Base-by-base conservation (phyloP, 1,284 basidiomycete species). In the Naganishia sp. region DNA sequence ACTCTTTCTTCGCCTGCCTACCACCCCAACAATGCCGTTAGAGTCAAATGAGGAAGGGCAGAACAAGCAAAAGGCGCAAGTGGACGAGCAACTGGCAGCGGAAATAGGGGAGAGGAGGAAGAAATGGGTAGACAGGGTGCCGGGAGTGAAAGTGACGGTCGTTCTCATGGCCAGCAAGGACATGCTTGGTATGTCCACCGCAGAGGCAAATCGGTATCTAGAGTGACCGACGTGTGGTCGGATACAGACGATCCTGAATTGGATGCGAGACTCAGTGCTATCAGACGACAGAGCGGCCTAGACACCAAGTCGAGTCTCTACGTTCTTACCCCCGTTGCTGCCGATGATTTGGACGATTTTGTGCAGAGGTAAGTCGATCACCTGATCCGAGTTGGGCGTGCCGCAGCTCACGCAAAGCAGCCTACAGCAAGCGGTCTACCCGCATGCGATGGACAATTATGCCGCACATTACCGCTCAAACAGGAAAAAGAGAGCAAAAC, bases 241-340 rank as follows among this genome's bases (percentile, higher is more conserved):
- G 18, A 13, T 35, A 18, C 71, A 92, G 93, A 95, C 72, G 90
- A 94, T 68, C 87, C 90, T 1, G 80, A 86, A 0, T 82, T 98
- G 46, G 95, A 98, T 75, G 77, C 84, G 6, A 85, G 94, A 32
- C 80, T 99, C 58, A 91, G 92, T 0, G 90, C 84, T 71, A 89
- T 99, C 66, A 85, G 95, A 58, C 85, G 90, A 68, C 88, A 92
- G 70, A 91, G 92, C 57, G 88, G 88, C 0, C 83, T 99, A 5
- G 94, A 97, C 75, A 90, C 94, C 1, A 86, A 90, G 64, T 95
- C 94, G 1, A 90, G 90, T 1, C 81, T 99, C 5, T 98, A 98
- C 73, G 95, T 98, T 18, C 84, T 98, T 11, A 94, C 92, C 65
- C 94, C 95, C 15, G 92, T 98, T 9, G 87, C 87, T 41, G 83